phyloP scores from a whole-genome alignment of 176 grass and related monocot genomes.

The Triticum dicoccoides region DNA sequence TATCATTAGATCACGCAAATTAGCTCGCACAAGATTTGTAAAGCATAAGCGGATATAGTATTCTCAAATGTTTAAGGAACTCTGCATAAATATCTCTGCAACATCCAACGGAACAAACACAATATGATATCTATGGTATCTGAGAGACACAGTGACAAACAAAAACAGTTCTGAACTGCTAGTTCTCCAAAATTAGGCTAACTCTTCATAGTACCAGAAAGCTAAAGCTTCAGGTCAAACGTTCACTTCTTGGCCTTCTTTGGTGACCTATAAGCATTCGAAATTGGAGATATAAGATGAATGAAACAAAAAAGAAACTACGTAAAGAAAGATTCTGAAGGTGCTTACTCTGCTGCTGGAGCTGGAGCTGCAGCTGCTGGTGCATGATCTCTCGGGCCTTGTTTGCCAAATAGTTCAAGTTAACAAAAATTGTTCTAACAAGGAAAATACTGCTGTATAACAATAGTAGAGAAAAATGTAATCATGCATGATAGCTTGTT shows the following conservation, averaged over 20 bases:
- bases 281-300: neutral
- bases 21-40: neutral
- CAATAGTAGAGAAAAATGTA: neutral
- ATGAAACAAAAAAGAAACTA: neutral
- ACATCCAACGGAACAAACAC: conserved; percentile 3
- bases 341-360: no score
- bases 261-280: conserved; percentile 26
- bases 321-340: neutral
- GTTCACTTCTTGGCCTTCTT: conserved; percentile 58
- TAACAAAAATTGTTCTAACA: neutral
- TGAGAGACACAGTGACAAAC: neutral
- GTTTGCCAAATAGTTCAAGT: neutral
- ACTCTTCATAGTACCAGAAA: neutral
- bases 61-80: neutral
- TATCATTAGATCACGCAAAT: neutral
- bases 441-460: neutral
- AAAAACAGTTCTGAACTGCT: neutral
- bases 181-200: conserved; percentile 26
- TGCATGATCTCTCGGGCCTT: conserved; percentile 17
- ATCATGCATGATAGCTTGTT: neutral
- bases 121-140: neutral
- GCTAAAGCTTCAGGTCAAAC: conserved; percentile 29
- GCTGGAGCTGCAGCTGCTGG: neutral
- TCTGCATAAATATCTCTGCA: conserved; percentile 26
- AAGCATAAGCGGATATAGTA: neutral